These are phyloP conservation scores for Fusarium brevicatenulatum DNA, from an alignment of 2,329 filamentous ascomycete species.

Conservation along the genomic window DNA sequence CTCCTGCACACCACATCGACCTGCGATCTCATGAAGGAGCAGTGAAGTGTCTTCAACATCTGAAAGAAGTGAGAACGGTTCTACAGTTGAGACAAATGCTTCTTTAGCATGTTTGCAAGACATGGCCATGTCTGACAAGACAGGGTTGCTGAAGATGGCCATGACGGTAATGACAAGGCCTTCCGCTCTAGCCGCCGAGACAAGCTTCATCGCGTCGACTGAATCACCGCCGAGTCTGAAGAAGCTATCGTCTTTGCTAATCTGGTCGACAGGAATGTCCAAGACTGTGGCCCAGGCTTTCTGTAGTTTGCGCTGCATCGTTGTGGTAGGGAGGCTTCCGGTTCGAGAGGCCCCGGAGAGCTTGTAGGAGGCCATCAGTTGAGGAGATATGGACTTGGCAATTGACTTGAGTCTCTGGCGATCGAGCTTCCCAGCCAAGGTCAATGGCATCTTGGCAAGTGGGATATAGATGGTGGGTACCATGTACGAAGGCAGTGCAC, in stretches of 20 bases:
- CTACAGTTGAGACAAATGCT: neutral
- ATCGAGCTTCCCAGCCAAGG: slow-evolving; percentile 57
- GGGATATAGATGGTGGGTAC: slow-evolving; percentile 55
- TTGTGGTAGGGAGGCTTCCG: slow-evolving; percentile 48
- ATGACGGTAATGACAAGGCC: slow-evolving; percentile 23
- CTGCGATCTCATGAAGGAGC: slow-evolving; percentile 21
- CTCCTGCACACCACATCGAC: slow-evolving; percentile 9
- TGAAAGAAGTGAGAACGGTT: slow-evolving; percentile 9
- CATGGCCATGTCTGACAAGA: slow-evolving; percentile 24
- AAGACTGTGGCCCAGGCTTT: slow-evolving; percentile 21
- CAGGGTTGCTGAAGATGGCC: slow-evolving; percentile 20
- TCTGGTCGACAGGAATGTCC: neutral
- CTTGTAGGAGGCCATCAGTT: slow-evolving; percentile 24
- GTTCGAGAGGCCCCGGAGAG: slow-evolving; percentile 32
- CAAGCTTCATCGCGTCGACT: slow-evolving; percentile 42
- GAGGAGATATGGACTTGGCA: slow-evolving; percentile 3
- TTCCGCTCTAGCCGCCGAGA: slow-evolving; percentile 26
- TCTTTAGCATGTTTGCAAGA: no score
- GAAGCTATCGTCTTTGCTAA: slow-evolving; percentile 50
- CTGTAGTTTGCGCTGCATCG: slow-evolving; percentile 50
- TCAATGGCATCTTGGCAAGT: slow-evolving; percentile 52
- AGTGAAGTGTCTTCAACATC: neutral
- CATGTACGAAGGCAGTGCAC: slow-evolving; percentile 50
- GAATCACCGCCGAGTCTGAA: slow-evolving; percentile 56
- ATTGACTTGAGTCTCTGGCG: slow-evolving; percentile 50